These are phyloP conservation scores for Bocquillonia castaneifolia DNA, from an alignment of 441 rosid species.

Conservation along the genomic window DNA sequence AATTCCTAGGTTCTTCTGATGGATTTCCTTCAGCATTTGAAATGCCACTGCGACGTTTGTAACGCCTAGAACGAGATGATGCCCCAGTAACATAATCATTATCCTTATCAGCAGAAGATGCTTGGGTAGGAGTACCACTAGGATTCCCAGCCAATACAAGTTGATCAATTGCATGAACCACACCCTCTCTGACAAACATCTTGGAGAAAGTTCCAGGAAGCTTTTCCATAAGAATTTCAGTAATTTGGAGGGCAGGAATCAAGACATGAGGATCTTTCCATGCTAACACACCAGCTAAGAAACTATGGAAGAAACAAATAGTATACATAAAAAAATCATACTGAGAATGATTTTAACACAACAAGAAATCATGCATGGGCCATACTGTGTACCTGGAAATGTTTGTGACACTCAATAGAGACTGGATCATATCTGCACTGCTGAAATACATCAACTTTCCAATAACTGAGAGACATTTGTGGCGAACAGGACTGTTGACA, in stretches of 20 bases:
- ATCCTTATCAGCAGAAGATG: slow-evolving; percentile 64
- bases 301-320: slow-evolving; percentile 43
- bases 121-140: slow-evolving; percentile 38
- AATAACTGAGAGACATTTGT: slow-evolving; percentile 93
- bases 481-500: slow-evolving; percentile 90
- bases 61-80: slow-evolving; percentile 87
- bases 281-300: slow-evolving; percentile 95
- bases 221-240: slow-evolving; percentile 98
- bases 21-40: slow-evolving; percentile 61
- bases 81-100: slow-evolving; percentile 59
- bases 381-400: slow-evolving; percentile 67
- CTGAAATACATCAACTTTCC: slow-evolving; percentile 98
- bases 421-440: slow-evolving; percentile 84
- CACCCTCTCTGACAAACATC: slow-evolving; percentile 96
- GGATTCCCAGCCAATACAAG: slow-evolving; percentile 73
- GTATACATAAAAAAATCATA: slow-evolving; percentile 15
- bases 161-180: slow-evolving; percentile 97
- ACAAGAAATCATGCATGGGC: slow-evolving; percentile 12
- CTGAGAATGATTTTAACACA: neutral
- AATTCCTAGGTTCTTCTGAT: slow-evolving; percentile 60
- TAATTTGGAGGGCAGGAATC: slow-evolving; percentile 98
- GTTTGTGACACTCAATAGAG: slow-evolving; percentile 75
- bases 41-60: slow-evolving; percentile 72
- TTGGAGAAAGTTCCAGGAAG: slow-evolving; percentile 95
- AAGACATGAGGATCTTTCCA: slow-evolving; percentile 99